phyloP scores from a whole-genome alignment of 164 flowering plant genomes.

The Annona cherimola region DNA sequence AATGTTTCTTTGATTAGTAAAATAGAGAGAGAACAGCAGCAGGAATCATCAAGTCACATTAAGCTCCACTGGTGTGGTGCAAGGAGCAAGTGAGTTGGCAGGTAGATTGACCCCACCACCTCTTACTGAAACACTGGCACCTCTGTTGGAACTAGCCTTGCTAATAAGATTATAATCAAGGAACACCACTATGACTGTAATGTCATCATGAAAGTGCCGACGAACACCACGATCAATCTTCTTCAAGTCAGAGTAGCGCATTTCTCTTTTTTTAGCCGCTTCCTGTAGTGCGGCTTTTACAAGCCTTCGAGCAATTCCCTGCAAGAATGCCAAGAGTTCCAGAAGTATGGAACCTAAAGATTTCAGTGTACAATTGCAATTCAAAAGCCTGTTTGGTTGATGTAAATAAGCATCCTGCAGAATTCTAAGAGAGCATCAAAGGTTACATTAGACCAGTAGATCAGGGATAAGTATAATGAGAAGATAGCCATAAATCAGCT shows the following conservation, averaged over 20 bases:
- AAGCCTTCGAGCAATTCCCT: constrained; percentile 76
- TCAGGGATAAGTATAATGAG: too few relatives aligned
- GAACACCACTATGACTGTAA: constrained; percentile 59
- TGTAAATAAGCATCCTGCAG: too few relatives aligned
- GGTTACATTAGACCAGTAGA: too few relatives aligned
- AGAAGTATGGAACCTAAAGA: too few relatives aligned
- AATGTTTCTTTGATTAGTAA: constrained; percentile 16
- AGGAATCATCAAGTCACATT: constrained; percentile 23
- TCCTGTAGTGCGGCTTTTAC: constrained; percentile 75
- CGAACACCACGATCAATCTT: constrained; percentile 81
- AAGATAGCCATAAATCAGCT: too few relatives aligned
- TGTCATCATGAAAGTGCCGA: constrained; percentile 78
- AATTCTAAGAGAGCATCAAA: too few relatives aligned
- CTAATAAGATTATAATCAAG: constrained; percentile 51
- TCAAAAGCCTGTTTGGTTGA: too few relatives aligned
- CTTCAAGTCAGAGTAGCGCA: constrained; percentile 69
- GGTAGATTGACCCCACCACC: constrained; percentile 50
- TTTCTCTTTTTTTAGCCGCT: constrained; percentile 88
- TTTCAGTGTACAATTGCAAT: too few relatives aligned
- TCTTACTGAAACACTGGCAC: constrained; percentile 40
- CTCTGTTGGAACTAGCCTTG: constrained; percentile 39
- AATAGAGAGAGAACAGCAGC: constrained; percentile 17
- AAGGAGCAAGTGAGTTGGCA: constrained; percentile 47
- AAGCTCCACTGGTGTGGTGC: constrained; percentile 36
- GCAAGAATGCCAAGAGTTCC: constrained; percentile 14